These are phyloP conservation scores for Phoenix dactylifera DNA, from an alignment of 176 grass and related monocot species.

Conservation along the genomic window DNA sequence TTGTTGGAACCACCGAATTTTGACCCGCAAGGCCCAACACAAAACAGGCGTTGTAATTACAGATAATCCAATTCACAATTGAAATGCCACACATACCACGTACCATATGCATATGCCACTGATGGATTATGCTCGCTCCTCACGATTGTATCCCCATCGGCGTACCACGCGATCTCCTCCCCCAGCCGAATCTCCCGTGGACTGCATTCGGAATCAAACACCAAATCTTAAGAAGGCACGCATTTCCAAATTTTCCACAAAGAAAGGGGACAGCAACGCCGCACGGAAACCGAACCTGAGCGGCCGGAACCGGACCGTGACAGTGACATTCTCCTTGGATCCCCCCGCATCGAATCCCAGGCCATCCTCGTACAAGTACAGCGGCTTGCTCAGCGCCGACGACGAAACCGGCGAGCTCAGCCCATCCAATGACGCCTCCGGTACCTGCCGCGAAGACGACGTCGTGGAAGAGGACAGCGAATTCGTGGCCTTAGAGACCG, in stretches of 20 bases:
- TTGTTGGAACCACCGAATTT: too few relatives aligned
- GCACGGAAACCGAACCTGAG: slow-evolving; percentile 46
- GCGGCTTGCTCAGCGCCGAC: slow-evolving; percentile 17
- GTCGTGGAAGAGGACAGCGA: slow-evolving; percentile 81
- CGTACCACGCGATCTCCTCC: slow-evolving; percentile 97
- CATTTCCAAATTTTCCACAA: neutral
- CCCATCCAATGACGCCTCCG: slow-evolving; percentile 57
- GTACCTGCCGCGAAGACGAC: slow-evolving; percentile 58
- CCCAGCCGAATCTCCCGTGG: slow-evolving; percentile 94
- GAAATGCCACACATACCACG: slow-evolving; percentile 22
- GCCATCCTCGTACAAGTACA: slow-evolving; percentile 20
- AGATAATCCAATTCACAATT: neutral
- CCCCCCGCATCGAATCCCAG: slow-evolving; percentile 35
- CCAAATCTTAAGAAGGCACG: slow-evolving; percentile 9
- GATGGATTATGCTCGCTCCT: slow-evolving; percentile 78
- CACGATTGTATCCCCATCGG: slow-evolving; percentile 90
- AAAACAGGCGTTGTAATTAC: neutral
- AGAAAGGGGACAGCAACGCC: slow-evolving; percentile 1
- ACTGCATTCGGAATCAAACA: slow-evolving; percentile 44
- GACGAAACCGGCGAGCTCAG: slow-evolving; percentile 51
- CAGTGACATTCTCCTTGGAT: slow-evolving; percentile 91
- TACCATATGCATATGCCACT: slow-evolving; percentile 92
- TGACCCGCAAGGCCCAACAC: too few relatives aligned
- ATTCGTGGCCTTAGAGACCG: slow-evolving; percentile 24
- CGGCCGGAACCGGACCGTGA: slow-evolving; percentile 95